Evolutionary conservation across 371 early-diverging fungal species (phyloP), one percentile per base, ranked within the genome.

Genomic region (Syncephalastrum racemosum): DNA sequence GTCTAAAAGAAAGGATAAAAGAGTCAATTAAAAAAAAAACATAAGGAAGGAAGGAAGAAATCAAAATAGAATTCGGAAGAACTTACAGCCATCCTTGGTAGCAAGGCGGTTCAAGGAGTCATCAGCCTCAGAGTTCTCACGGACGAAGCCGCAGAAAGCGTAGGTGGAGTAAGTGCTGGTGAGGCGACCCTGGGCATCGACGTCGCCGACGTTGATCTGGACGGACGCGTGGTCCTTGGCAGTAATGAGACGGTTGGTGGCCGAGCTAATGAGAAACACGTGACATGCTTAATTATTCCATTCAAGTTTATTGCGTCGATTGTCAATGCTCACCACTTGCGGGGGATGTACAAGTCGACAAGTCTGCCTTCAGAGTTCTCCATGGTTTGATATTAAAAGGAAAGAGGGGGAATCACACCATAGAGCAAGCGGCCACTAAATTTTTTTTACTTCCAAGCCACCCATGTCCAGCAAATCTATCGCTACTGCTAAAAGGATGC

Each of bases 91-190:
- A 80, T 94, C 93, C 67, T 86, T 70, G 75, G 93, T 90, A 66
- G 95, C 90, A 59, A 98, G 83, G 65, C 97, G 91, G 95, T 98
- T 96, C 67, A 98, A 68, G 67, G 95, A 90, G 83, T 97, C 98
- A 72, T 98, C 97, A 60, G 92, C 81, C 85, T 98, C 96, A 58
- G 92, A 93, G 59, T 83, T 79, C 68, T 87, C 71, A 71, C 99
- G 93, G 63, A 97, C 87, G 79, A 89, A 91, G 63, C 99, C 99
- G 68, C 85, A 92, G 71, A 98, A 81, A 60, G 96, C 97, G 71
- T 91, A 95, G 80, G 93, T 90, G 77, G 86, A 80, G 88, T 73
- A 87, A 70, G 80, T 66, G 64, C 90, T 90, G 62, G 85, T 89
- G 71, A 79, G 66, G 60, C 82, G 83, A 68, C 98, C 99, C 59